phyloP scores from a whole-genome alignment of 2,329 filamentous ascomycete species.

The Pyrenophora tritici-repentis region DNA sequence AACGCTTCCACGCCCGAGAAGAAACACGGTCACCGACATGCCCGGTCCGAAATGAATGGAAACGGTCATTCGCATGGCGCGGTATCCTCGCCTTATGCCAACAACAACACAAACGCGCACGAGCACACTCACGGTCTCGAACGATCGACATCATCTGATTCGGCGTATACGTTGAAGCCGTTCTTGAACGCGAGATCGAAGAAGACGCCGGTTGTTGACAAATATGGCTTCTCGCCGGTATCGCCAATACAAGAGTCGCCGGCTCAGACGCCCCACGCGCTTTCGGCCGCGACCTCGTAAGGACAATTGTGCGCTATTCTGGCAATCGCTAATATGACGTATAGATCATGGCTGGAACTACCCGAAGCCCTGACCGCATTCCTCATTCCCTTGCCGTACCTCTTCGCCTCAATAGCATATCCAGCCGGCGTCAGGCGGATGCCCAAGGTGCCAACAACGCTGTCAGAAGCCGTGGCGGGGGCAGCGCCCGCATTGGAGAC shows the following conservation, averaged over 20 bases:
- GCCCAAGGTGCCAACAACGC: slow-evolving; percentile 23
- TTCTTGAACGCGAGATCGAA: slow-evolving; percentile 26
- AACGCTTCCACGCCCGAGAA: slow-evolving; percentile 32
- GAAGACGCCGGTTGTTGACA: slow-evolving; percentile 24
- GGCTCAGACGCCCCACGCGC: slow-evolving; percentile 18
- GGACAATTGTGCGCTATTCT: slow-evolving; percentile 1
- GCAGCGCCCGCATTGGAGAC: slow-evolving; percentile 16
- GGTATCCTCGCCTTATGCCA: slow-evolving; percentile 35
- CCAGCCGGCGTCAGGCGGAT: slow-evolving; percentile 28
- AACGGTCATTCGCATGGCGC: slow-evolving; percentile 41
- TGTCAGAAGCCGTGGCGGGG: slow-evolving; percentile 32
- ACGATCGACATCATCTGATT: slow-evolving; percentile 34
- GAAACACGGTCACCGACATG: slow-evolving; percentile 35
- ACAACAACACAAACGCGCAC: slow-evolving; percentile 33
- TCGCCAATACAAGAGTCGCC: slow-evolving; percentile 42
- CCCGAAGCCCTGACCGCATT: slow-evolving; percentile 57
- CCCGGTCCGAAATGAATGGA: slow-evolving; percentile 43
- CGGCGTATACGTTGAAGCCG: slow-evolving; percentile 37
- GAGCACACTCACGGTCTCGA: slow-evolving; percentile 29
- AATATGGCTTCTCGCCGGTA: slow-evolving; percentile 43
- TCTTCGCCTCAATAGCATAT: slow-evolving; percentile 55
- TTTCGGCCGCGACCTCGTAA: slow-evolving; percentile 26
- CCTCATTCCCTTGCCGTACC: slow-evolving; percentile 56
- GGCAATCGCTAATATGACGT: slow-evolving; percentile 1
- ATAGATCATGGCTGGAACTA: slow-evolving; percentile 45